Conservation (phyloP, 495 filamentous ascomycete genomes). For the Penicillium cosmopolitanum region DNA sequence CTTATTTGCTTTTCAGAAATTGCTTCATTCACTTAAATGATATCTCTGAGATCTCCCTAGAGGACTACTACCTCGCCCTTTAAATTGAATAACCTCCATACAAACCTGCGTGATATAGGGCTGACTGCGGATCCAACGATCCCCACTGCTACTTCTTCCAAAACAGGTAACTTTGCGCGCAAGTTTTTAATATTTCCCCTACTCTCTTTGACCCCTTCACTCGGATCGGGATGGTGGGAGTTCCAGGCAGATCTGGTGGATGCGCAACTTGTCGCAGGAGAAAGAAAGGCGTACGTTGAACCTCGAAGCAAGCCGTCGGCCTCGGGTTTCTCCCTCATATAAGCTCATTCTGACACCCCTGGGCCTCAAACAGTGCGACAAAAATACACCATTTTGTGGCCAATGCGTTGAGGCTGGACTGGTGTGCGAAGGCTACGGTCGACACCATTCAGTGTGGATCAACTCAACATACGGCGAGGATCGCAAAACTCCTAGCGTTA, state of each 20-base stretch:
- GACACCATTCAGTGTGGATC: neutral
- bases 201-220: neutral
- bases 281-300: neutral
- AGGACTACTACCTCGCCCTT: neutral
- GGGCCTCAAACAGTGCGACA: neutral
- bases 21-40: neutral
- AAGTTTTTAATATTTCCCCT: neutral
- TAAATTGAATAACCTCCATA: neutral
- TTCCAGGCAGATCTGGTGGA: neutral
- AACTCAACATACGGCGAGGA: neutral
- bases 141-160: neutral
- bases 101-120: neutral
- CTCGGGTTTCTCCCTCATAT: neutral
- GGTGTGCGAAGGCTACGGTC: neutral
- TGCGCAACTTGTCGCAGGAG: conserved; percentile 1
- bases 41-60: neutral
- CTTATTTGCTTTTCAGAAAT: neutral
- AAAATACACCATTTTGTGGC: neutral
- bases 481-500: neutral
- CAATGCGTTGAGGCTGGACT: neutral
- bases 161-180: neutral
- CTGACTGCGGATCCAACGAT: neutral
- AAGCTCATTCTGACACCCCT: neutral
- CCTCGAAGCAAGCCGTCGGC: neutral
- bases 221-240: neutral